Percentiles rank a stretch among this genome's conserved stretches.
phyloP scores from a whole-genome alignment of 2,329 filamentous ascomycete genomes.

The Waltergamsia citrina region DNA sequence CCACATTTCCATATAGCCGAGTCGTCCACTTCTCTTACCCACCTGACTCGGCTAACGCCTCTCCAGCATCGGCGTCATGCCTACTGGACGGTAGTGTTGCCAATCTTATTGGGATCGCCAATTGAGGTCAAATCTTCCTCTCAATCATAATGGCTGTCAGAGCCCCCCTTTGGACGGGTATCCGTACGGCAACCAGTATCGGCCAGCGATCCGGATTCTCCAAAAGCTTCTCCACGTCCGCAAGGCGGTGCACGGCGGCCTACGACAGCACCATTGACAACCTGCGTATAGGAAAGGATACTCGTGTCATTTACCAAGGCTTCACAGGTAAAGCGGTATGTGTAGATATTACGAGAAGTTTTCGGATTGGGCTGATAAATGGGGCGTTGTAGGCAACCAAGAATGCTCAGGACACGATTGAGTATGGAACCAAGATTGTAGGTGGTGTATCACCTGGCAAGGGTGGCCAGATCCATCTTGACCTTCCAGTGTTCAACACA shows the following conservation, averaged over 20 bases:
- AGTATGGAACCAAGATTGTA: constrained; percentile 25
- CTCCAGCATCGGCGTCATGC: no score
- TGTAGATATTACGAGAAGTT: neutral
- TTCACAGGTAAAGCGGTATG: constrained; percentile 27
- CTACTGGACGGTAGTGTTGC: no score
- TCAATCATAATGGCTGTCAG: no score
- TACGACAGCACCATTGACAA: constrained; percentile 20
- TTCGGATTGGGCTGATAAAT: neutral
- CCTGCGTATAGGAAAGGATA: constrained; percentile 14
- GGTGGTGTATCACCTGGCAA: constrained; percentile 28
- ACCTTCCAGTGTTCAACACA: constrained; percentile 23
- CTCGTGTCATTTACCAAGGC: constrained; percentile 26
- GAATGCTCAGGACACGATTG: constrained; percentile 26
- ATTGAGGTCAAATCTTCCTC: no score
- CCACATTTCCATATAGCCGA: no score
- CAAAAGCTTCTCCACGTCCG: constrained; percentile 1
- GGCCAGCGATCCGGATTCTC: no score
- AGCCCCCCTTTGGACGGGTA: no score
- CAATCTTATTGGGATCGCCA: no score
- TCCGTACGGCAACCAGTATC: no score
- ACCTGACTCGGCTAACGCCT: no score
- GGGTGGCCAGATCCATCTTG: constrained; percentile 19
- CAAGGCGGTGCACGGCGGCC: neutral
- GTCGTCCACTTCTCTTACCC: no score
- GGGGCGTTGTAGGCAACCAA: constrained; percentile 17